phyloP scores from a whole-genome alignment of 345 rosid genomes.

The Camelina neglecta region DNA sequence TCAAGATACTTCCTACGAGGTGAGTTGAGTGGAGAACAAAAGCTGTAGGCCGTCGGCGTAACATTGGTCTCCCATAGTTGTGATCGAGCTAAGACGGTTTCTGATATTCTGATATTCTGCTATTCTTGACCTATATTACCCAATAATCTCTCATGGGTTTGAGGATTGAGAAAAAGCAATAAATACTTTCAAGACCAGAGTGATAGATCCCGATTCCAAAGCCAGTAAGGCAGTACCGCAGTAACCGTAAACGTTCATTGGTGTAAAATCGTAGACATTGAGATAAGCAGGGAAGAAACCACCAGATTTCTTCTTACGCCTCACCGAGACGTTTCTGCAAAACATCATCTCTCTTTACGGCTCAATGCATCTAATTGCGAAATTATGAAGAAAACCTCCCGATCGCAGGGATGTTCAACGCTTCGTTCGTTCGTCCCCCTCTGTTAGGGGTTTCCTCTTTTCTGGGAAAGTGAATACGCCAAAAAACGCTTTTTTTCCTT shows the following conservation, averaged over 20 bases:
- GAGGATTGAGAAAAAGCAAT: not conserved
- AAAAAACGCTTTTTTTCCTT: too few relatives aligned
- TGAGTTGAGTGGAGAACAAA: too few relatives aligned
- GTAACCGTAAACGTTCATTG: conserved; percentile 65
- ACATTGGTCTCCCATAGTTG: too few relatives aligned
- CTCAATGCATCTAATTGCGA: conserved; percentile 34
- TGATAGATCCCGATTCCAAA: conserved; percentile 88
- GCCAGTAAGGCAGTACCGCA: conserved; percentile 49
- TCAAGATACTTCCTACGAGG: too few relatives aligned
- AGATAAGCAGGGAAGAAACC: conserved; percentile 53
- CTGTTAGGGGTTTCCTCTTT: conserved; percentile 15
- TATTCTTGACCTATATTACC: too few relatives aligned
- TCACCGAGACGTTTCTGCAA: conserved; percentile 33
- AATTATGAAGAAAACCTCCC: not conserved
- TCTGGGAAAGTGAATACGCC: too few relatives aligned
- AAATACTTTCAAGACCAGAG: conserved; percentile 90
- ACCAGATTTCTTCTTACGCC: conserved; percentile 40
- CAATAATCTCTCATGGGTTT: not conserved
- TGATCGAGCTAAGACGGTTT: too few relatives aligned
- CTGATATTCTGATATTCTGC: too few relatives aligned
- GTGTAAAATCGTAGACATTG: conserved; percentile 87
- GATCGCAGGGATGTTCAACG: not conserved
- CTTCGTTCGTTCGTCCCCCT: not conserved
- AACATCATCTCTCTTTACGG: conserved; percentile 38
- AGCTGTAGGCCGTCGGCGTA: too few relatives aligned